These are phyloP conservation scores for Cutaneotrichosporon sp. DNA, from an alignment of 1,284 basidiomycete genomes.

Conservation along the genomic window DNA sequence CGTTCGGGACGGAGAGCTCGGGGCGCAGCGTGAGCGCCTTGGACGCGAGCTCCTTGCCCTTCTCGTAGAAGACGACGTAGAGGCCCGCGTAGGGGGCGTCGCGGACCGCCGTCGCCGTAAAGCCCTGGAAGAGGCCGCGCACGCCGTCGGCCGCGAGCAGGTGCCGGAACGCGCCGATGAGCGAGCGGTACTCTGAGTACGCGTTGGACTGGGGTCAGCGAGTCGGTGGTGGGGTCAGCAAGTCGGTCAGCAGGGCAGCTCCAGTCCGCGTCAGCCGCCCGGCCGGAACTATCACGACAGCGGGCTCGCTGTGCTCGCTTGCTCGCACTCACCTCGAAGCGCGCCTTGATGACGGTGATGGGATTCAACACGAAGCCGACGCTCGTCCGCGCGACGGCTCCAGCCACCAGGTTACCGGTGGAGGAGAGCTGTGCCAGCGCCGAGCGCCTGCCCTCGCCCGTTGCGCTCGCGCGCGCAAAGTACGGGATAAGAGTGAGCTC, in stretches of 20 bases:
- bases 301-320: too few species aligned
- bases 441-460: conserved; percentile 19
- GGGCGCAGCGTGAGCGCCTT: conserved; percentile 18
- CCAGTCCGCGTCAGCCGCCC: too few species aligned
- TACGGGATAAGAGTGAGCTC: conserved; percentile 47
- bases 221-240: too few species aligned
- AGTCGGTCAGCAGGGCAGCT: too few species aligned
- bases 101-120: conserved; percentile 83
- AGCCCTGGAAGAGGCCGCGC: conserved; percentile 81
- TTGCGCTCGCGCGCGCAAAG: conserved; percentile 41
- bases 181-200: conserved; percentile 67
- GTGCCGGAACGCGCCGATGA: conserved; percentile 64
- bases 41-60: conserved; percentile 66
- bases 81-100: conserved; percentile 96
- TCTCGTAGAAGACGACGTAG: conserved; percentile 89
- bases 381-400: conserved; percentile 77
- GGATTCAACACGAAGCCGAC: conserved; percentile 92
- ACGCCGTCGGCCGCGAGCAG: conserved; percentile 70
- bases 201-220: conserved; percentile 67
- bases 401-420: conserved; percentile 84
- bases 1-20: conserved; percentile 37
- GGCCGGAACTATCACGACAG: too few species aligned
- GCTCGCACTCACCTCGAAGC: conserved; percentile 72
- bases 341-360: conserved; percentile 89
- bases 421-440: conserved; percentile 73